Base-by-base conservation (phyloP, 345 rosid species). In the Nephelium lappaceum region DNA sequence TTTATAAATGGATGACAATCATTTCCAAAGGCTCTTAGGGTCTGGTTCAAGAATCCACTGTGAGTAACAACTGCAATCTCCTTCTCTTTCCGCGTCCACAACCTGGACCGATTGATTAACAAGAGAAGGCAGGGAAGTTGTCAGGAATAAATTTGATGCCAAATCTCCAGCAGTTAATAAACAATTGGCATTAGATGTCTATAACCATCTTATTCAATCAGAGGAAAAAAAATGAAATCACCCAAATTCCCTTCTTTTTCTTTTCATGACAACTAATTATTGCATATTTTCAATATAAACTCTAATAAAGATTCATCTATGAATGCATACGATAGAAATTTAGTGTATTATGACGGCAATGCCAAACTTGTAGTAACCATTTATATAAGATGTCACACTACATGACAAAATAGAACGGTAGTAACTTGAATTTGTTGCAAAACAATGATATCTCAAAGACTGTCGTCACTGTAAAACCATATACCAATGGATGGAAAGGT, bases 1-100 rank as follows among this genome's bases (percentile, higher is more conserved):
- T 88, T 89, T 58, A 93, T 81, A 5, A 82, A 69, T 51, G 88
- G 81, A 79, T 80, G 86, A 72, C 89, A 84, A 73, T 86, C 91
- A 38, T 83, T 86, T 65, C 93, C 93, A 49, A 91, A 92, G 57
- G 83, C 77, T 77, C 85, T 86, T 60, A 93, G 66, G 12, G 87
- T 85, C 4, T 89, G 89, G 71, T 78, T 84, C 80, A 93, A 83
- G 85, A 91, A 89, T 5, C 87, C 90, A 39, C 97, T 87, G 82
- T 93, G 98, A 69, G 89, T 84, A 72, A 93, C 98, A 75, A 91
- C 84, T 3, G 93, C 97, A 67, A 93, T 93, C 86, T 89, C 95
- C 75, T 83, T 92, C 80, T 93, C 98, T 51, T 86, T 83, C 55
- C 93, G 86, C 9, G 89, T 87, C 91, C 90, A 86, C 81, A 93